Base-by-base conservation (phyloP, 1,284 basidiomycete species). In the Pseudomicrostroma phylloplanum region DNA sequence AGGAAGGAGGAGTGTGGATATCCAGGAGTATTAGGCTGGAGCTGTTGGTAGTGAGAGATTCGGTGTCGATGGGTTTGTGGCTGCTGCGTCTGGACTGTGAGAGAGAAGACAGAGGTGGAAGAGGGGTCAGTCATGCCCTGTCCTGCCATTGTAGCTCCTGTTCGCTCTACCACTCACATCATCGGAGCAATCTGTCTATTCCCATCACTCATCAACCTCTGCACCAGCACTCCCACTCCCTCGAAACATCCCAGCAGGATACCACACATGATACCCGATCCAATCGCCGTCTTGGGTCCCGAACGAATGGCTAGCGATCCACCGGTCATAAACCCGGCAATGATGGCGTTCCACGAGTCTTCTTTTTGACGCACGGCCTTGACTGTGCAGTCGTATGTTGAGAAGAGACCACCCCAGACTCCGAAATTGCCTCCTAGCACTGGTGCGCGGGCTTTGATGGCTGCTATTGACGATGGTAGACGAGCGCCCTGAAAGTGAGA, bases 271-370 rank as follows among this genome's bases (percentile, higher is more conserved):
- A 99, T 86, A 9, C 94, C 94, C 23, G 89, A 91, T 15, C 89
- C 88, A 55, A 97, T 82, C 17, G 92, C 92, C 41, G 90, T 88
- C 81, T 86, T 88, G 23, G 93, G 94, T 21, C 94, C 94, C 81
- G 90, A 90, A 81, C 94, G 86, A 66, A 91, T 86, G 59, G 96
- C 96, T 58, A 99, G 82, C 79, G 90, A 94, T 62, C 94, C 94
- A 81, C 96, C 96, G 30, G 94, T 97, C 86, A 96, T 86, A 83
- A 98, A 98, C 51, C 96, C 94, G 55, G 94, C 92, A 61, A 96
- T 89, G 77, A 99, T 97, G 49, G 92, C 92, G 80, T 99, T 99
- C 92, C 93, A 98, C 58, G 93, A 90, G 81, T 99, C 96, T 81
- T 99, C 96, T 81, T 98, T 98, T 83, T 98, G 94, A 78, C 96